Base-by-base conservation (phyloP, 2,329 filamentous ascomycete species). In the Fusarium sp. region DNA sequence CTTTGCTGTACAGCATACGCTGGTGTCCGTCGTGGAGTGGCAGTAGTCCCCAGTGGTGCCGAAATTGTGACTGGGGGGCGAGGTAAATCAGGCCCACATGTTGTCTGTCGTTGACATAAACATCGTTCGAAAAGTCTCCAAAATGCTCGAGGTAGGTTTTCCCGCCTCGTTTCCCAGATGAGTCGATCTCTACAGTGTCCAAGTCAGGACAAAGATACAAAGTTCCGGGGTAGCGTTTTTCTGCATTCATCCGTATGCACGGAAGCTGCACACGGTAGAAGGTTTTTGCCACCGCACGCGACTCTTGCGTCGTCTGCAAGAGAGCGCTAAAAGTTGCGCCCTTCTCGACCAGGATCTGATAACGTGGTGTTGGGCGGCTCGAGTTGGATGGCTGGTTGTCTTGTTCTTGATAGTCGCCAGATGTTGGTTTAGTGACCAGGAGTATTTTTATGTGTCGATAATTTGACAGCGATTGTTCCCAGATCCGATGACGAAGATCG, bases 61-160 rank as follows among this genome's bases (percentile, higher is more conserved):
- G 15, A 11, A 35, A 33, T 6, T 37, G 15, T 17, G n/a, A 26
- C 32, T 37, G 3, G 12, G 37, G 20, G 12, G 48, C 32, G 9
- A 50, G 26, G 17, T 37, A 37, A 6, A 59, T 6, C 11, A 61
- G 33, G 18, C 59, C 59, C 6, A 46, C 17, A 7, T 45, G 12
- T 2, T 27, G 17, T 6, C 14, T 42, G 2, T 59, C 59, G 3
- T 13, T 32, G 2, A 26, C 8, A 10, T 23, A 30, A 10, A 61
- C 7, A 7, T 26, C 18, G 1, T 17, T 2, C 0, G 59, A 17
- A 11, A 61, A 35, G 4, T 57, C 17, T 0, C n/a, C 38, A 5
- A 60, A 30, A 3, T 33, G 15, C 3, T 2, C 30, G 30, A 30
- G 30, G 30, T 30, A 30, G 7, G 2, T 8, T 30, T 30, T 30